A percentile compares a stretch with the other conserved stretches of the same genome.
phyloP scores from a whole-genome alignment of 768 basidiomycete species.

The Tulasnella sp. region DNA sequence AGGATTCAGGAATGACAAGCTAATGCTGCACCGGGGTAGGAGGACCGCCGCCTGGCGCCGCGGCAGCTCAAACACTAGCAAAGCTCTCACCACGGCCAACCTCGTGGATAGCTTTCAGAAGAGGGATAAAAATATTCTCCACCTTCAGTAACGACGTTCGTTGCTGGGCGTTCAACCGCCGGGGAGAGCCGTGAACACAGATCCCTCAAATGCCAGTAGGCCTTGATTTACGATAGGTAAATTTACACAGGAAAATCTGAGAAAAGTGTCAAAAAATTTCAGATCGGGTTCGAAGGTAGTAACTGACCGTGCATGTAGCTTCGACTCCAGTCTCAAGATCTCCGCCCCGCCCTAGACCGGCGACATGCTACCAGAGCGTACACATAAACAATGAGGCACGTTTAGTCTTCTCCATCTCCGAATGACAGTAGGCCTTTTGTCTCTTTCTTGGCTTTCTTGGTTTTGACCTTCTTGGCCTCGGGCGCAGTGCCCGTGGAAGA shows the following conservation, averaged over 20 bases:
- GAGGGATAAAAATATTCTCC: too few relatives aligned
- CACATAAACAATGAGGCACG: background rate
- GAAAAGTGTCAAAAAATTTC: background rate
- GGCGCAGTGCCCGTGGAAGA: background rate
- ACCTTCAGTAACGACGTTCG: too few relatives aligned
- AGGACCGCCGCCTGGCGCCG: too few relatives aligned
- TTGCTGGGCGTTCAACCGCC: too few relatives aligned
- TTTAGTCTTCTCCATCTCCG: slow-evolving; percentile 35
- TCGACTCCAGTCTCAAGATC: background rate
- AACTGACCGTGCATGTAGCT: background rate
- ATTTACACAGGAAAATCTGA: background rate
- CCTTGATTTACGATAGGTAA: background rate
- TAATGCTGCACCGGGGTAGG: too few relatives aligned
- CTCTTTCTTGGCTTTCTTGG: slow-evolving; percentile 38
- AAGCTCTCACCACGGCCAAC: too few relatives aligned
- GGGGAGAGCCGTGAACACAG: too few relatives aligned
- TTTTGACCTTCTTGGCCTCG: slow-evolving; percentile 31
- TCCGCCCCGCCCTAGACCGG: background rate
- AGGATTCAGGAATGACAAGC: too few relatives aligned
- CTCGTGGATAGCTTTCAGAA: too few relatives aligned
- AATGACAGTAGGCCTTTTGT: slow-evolving; percentile 40
- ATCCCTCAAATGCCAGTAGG: background rate
- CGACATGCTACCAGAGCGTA: background rate
- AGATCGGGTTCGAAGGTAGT: background rate
- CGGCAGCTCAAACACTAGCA: too few relatives aligned